Conservation (phyloP, 2,329 filamentous ascomycete genomes). For the Monascus ruber region DNA sequence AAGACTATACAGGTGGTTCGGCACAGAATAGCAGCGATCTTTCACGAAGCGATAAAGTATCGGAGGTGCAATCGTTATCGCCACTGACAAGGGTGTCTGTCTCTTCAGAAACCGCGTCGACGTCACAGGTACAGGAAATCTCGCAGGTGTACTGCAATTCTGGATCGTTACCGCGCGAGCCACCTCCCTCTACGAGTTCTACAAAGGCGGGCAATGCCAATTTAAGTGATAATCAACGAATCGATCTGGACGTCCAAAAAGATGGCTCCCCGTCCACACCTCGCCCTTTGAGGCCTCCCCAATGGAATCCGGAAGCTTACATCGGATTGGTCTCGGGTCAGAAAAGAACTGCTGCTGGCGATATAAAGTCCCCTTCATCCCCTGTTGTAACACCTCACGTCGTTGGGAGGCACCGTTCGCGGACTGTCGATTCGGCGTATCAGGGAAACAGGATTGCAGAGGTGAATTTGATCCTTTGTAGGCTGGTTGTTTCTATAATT, state of each 20-base stretch:
- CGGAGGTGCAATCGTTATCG: not conserved
- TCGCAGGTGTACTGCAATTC: not conserved
- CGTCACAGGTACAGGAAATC: not conserved
- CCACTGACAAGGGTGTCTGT: not conserved
- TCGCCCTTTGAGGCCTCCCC: slow-evolving; percentile 6
- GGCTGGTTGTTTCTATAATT: slow-evolving; percentile 6
- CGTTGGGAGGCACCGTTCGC: slow-evolving; percentile 45
- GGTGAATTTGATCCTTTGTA: slow-evolving; percentile 39
- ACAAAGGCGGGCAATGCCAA: not conserved
- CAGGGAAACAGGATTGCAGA: slow-evolving; percentile 64
- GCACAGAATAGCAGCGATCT: not conserved
- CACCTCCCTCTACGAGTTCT: not conserved
- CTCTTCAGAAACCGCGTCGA: not conserved
- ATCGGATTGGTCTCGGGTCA: slow-evolving; percentile 30
- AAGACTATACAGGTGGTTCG: not conserved
- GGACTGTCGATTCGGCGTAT: slow-evolving; percentile 60
- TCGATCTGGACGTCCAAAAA: slow-evolving; percentile 1
- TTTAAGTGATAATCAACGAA: not conserved
- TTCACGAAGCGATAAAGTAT: not conserved
- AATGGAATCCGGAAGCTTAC: not conserved
- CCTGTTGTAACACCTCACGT: slow-evolving; percentile 9
- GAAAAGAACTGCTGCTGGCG: slow-evolving; percentile 68
- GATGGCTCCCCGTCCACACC: slow-evolving; percentile 8
- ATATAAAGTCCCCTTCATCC: slow-evolving; percentile 45
- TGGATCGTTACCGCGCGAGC: not conserved